These are phyloP conservation scores for Diaporthe eres DNA, from an alignment of 2,329 filamentous ascomycete genomes.

Conservation along the genomic window DNA sequence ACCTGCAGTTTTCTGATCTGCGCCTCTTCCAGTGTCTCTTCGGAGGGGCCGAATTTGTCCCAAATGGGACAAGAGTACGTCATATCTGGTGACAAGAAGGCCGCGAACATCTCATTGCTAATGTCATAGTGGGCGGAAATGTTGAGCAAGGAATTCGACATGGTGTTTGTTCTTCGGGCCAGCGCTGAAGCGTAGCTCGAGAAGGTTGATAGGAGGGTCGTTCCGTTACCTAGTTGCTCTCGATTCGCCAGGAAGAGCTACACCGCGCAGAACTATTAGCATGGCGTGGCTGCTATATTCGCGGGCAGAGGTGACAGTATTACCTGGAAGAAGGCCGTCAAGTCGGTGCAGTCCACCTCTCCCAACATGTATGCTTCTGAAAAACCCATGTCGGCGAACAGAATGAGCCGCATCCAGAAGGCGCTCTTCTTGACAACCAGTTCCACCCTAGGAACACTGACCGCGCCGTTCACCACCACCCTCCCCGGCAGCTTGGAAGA, in stretches of 20 bases:
- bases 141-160: conserved; percentile 73
- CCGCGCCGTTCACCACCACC: conserved; percentile 50
- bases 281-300: not conserved
- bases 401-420: conserved; percentile 78
- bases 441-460: conserved; percentile 62
- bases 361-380: conserved; percentile 81
- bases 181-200: conserved; percentile 70
- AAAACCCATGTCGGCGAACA: conserved; percentile 84
- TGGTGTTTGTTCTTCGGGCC: conserved; percentile 69
- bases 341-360: conserved; percentile 75
- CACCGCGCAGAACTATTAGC: conserved; percentile 19
- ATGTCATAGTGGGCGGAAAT: conserved; percentile 83
- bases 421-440: conserved; percentile 74
- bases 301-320: not conserved
- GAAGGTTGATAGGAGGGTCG: conserved; percentile 72
- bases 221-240: conserved; percentile 74
- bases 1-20: conserved; percentile 77
- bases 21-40: conserved; percentile 74
- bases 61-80: conserved; percentile 82
- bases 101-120: conserved; percentile 81
- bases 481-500: conserved; percentile 51
- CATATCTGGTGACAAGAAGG: conserved; percentile 82
- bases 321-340: conserved; percentile 79
- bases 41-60: conserved; percentile 59
- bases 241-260: conserved; percentile 80